Percentiles rank a stretch among this genome's conserved stretches.
Evolutionary conservation across 1,139 yeast genomes (phyloP).

Genomic region (Hyphopichia wangnamkhiaoensis): DNA sequence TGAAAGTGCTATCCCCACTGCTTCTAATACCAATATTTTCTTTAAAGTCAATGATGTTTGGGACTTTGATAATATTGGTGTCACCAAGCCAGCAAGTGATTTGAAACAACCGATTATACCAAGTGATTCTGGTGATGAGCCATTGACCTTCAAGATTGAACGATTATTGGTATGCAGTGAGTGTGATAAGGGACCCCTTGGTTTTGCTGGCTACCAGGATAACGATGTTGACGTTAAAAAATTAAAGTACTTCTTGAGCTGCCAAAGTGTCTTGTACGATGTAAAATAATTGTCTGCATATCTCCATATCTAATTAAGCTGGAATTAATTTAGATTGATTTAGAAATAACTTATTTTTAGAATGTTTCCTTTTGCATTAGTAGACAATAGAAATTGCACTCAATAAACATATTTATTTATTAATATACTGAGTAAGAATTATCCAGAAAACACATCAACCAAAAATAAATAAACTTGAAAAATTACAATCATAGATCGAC

Average conservation of each 20-base stretch:
- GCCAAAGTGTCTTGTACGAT: constrained; percentile 46
- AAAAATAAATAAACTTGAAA: too few relatives aligned
- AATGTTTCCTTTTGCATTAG: background rate
- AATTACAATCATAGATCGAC: too few relatives aligned
- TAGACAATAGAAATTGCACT: background rate
- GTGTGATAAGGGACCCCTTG: constrained; percentile 75
- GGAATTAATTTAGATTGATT: background rate
- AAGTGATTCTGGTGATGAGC: constrained; percentile 12
- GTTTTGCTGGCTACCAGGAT: constrained; percentile 54
- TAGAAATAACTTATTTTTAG: too few relatives aligned
- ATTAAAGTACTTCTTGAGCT: constrained; percentile 44
- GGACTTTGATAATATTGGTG: constrained; percentile 80
- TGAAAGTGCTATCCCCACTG: constrained; percentile 1
- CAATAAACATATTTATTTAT: too few relatives aligned
- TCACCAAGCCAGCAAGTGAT: constrained; percentile 50
- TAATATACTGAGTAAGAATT: too few relatives aligned
- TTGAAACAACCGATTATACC: constrained; percentile 19
- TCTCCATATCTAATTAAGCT: background rate
- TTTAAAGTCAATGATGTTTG: constrained; percentile 57
- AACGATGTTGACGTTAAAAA: constrained; percentile 33
- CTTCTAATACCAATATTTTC: constrained; percentile 21
- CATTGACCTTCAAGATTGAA: constrained; percentile 34
- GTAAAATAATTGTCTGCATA: constrained; percentile 2
- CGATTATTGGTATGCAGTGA: constrained; percentile 66
- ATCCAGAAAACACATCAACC: too few relatives aligned